A percentile compares a stretch with the other conserved stretches of the same genome.
These are phyloP conservation scores for Thozetella sp. DNA, from an alignment of 495 filamentous ascomycete species.

Conservation along the genomic window DNA sequence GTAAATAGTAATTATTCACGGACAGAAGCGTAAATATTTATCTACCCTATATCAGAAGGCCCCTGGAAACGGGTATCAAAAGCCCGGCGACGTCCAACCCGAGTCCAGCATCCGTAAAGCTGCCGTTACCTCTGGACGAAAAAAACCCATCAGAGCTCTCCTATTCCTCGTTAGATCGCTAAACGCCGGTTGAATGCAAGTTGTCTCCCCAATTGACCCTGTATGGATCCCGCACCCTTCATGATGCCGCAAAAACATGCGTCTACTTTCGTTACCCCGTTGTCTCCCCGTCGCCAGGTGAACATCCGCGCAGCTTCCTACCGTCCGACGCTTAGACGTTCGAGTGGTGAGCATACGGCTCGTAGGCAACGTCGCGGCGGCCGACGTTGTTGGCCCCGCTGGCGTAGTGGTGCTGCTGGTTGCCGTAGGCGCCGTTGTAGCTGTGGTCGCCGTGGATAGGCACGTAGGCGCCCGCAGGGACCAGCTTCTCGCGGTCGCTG, in stretches of 20 bases:
- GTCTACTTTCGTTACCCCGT: too few relatives aligned
- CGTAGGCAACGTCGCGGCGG: slow-evolving; percentile 47
- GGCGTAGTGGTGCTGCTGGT: slow-evolving; percentile 33
- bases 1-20: neutral
- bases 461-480: slow-evolving; percentile 40
- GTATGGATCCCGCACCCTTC: too few relatives aligned
- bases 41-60: neutral
- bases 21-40: neutral
- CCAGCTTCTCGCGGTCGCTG: slow-evolving; percentile 46
- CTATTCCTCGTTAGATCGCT: neutral
- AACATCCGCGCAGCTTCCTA: too few relatives aligned
- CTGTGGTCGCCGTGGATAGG: slow-evolving; percentile 38
- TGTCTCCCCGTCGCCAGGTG: too few relatives aligned
- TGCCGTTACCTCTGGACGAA: neutral
- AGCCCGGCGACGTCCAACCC: neutral
- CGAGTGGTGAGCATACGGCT: slow-evolving; percentile 54
- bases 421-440: slow-evolving; percentile 21
- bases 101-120: neutral
- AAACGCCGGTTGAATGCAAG: neutral
- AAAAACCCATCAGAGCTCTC: neutral
- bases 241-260: too few relatives aligned
- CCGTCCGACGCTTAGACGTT: slow-evolving; percentile 34
- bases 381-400: slow-evolving; percentile 25
- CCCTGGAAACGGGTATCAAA: slow-evolving; percentile 2
- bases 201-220: neutral